Evolutionary conservation across 768 basidiomycete genomes (phyloP).

Genomic region (Cystobasidium onofrii): DNA sequence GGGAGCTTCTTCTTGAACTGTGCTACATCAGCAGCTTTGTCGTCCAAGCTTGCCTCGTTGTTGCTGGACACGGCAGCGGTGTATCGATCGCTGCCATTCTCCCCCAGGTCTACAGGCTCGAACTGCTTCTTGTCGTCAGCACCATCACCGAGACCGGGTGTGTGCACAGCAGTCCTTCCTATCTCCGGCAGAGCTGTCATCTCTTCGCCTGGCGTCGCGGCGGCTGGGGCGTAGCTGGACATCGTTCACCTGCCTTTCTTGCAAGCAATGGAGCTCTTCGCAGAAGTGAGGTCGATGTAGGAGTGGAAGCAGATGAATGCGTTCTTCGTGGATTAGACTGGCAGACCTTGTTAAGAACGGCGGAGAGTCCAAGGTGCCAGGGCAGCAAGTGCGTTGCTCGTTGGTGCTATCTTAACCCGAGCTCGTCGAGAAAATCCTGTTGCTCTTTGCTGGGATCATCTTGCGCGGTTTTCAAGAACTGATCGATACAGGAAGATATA

Average conservation of each 20-base stretch:
- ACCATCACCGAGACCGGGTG: neutral
- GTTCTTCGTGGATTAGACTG: constrained; percentile 21
- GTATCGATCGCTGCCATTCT: neutral
- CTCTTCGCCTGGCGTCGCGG: constrained; percentile 5
- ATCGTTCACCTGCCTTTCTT: too few species aligned
- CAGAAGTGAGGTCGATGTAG: neutral
- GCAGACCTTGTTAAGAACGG: constrained; percentile 22
- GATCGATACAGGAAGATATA: too few species aligned
- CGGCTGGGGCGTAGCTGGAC: constrained; percentile 8
- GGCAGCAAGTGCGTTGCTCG: neutral
- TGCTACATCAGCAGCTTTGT: neutral
- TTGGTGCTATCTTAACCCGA: neutral
- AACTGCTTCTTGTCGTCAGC: neutral
- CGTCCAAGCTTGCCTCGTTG: neutral
- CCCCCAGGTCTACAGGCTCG: neutral
- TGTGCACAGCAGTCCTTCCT: neutral
- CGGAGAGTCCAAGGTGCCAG: constrained; percentile 18
- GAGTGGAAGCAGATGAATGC: neutral
- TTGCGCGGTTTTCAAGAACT: too few species aligned
- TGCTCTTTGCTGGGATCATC: too few species aligned
- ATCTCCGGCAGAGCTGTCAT: constrained; percentile 13
- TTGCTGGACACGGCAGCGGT: neutral
- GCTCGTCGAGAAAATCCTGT: neutral
- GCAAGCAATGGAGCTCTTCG: too few species aligned
- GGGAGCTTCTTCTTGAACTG: constrained; percentile 13